Percentiles rank a stretch among this genome's conserved stretches.
Evolutionary conservation across 2,329 filamentous ascomycete species (phyloP).

Genomic region (Aureobasidium sp.): DNA sequence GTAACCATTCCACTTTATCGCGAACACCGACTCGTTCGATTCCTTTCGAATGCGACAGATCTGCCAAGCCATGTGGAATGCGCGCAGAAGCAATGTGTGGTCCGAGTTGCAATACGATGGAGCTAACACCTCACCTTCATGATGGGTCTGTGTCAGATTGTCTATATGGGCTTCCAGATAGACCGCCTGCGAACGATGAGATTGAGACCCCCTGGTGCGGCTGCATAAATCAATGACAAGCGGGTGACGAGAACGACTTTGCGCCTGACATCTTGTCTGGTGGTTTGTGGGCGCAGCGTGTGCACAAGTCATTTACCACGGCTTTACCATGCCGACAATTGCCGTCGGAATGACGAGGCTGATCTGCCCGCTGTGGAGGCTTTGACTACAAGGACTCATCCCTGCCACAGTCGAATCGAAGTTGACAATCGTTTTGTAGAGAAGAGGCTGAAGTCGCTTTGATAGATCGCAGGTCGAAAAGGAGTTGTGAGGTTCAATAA

Average conservation of each 20-base stretch:
- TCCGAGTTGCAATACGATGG: slow-evolving; percentile 6
- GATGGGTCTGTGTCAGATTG: background rate
- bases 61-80: slow-evolving; percentile 13
- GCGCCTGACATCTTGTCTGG: background rate
- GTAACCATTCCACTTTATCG: slow-evolving; percentile 7
- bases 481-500: background rate
- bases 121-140: slow-evolving; percentile 12
- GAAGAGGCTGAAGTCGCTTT: background rate
- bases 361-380: slow-evolving; percentile 6
- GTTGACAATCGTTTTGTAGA: background rate
- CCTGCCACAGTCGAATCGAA: background rate
- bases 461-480: background rate
- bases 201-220: background rate
- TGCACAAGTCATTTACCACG: slow-evolving; percentile 1
- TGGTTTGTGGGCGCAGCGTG: slow-evolving; percentile 1
- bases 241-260: slow-evolving; percentile 5
- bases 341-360: slow-evolving; percentile 11
- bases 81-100: slow-evolving; percentile 8
- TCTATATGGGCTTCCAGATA: background rate
- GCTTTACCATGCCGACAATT: slow-evolving; percentile 10
- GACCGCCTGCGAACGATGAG: slow-evolving; percentile 1
- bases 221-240: slow-evolving; percentile 2
- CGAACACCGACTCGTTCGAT: background rate
- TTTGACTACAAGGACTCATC: background rate
- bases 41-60: background rate